phyloP scores from a whole-genome alignment of 73 alveolate species.

The Paramecium sexaurelia region DNA sequence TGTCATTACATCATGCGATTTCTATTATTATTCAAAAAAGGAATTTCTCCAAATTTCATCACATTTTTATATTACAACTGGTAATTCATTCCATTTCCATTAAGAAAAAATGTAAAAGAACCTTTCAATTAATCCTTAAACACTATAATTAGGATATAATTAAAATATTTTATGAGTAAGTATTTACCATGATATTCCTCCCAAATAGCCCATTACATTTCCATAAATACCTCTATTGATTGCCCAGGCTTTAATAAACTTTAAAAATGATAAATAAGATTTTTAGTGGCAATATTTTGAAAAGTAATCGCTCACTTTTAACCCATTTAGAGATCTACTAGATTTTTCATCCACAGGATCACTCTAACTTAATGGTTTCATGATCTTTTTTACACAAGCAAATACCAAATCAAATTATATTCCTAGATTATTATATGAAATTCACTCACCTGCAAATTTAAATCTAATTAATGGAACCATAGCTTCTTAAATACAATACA shows the following conservation, averaged over 20 bases:
- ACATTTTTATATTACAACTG: conserved; percentile 84
- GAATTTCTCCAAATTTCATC: conserved; percentile 77
- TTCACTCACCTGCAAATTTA: conserved; percentile 77
- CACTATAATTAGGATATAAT: conserved; percentile 86
- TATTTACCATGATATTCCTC: conserved; percentile 98
- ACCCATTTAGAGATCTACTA: conserved; percentile 90
- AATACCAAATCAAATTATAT: conserved; percentile 87
- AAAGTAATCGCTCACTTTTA: conserved; percentile 91
- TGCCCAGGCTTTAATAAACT: conserved; percentile 96
- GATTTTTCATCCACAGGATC: conserved; percentile 79
- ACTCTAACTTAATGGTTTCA: conserved; percentile 13
- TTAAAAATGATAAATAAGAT: conserved; percentile 82
- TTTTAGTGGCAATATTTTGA: conserved; percentile 73
- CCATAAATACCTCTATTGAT: conserved; percentile 94
- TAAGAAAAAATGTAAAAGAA: conserved; percentile 84
- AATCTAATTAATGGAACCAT: conserved; percentile 94
- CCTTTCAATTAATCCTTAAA: conserved; percentile 85
- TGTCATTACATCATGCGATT: conserved; percentile 73
- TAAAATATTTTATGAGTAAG: conserved; percentile 89
- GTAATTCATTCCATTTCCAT: conserved; percentile 95
- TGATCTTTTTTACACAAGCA: conserved; percentile 69
- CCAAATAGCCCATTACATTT: conserved; percentile 94
- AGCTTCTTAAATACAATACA: conserved; percentile 84
- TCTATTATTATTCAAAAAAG: conserved; percentile 60
- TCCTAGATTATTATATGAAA: not conserved